Evolutionary conservation across 805 yeast species (phyloP), one percentile per base, ranked within the genome.

Genomic region (Tetrapisispora taiwanensis): DNA sequence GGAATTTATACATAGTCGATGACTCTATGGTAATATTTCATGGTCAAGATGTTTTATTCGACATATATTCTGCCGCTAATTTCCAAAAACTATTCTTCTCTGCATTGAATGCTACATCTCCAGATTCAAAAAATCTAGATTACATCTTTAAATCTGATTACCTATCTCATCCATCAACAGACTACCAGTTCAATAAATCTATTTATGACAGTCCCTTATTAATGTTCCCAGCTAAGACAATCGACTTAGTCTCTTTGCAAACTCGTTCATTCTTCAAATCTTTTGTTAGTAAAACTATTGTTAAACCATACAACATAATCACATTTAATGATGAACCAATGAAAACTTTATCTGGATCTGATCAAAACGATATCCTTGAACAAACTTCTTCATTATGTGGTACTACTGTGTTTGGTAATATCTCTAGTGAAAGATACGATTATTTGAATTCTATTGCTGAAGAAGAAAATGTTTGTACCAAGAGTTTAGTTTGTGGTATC

Each of bases 21-120:
- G 60, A 56, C 27, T 46, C 54, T 7, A 39, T 55, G 43, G 43
- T 59, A 3, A 48, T 58, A 6, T 59, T 60, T 31, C 62, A 60
- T 49, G 63, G 63, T 3, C 58, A 57, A 33, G 63, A 59, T 39
- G 50, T 49, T 3, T 39, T 60, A 30, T 60, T 60, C 48, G 65
- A 60, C 44, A 44, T 52, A 4, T 60, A 56, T 47, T 53, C 64
- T 2, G 60, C 59, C 15, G 59, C 62, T 19, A 52, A 52, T 36
- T 53, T 60, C 24, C 63, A 56, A 34, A 55, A 52, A 24, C 39
- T 52, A 26, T 51, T 60, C 40, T 42, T 52, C n/a, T 26, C 46
- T 12, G 34, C 36, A 2, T 30, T 34, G 14, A 27, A 38, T 22
- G 6, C 24, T 14, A 13, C 33, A 14, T 22, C 42, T 12, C 14